These are phyloP conservation scores for Detonula confervacea DNA, from an alignment of 352 stramenopile genomes.

Conservation along the genomic window DNA sequence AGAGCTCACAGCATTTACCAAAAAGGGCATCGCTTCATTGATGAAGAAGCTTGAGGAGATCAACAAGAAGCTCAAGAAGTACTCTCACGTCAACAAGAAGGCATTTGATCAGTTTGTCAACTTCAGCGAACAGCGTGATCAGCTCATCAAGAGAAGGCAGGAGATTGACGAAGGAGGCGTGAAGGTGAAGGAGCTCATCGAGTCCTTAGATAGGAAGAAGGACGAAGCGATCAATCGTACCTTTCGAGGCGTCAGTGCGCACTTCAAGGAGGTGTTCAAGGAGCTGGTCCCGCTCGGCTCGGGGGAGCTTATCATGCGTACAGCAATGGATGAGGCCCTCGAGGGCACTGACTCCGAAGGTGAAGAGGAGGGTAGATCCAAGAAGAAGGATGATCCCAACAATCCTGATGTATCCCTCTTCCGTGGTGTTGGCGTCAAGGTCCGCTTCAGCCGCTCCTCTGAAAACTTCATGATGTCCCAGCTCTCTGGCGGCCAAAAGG, in stretches of 20 bases:
- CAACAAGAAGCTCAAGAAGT: constrained; percentile 97
- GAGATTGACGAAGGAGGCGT: constrained; percentile 95
- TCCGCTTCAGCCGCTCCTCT: constrained; percentile 94
- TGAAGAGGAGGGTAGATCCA: constrained; percentile 44
- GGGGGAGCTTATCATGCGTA: constrained; percentile 96
- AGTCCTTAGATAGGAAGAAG: constrained; percentile 94
- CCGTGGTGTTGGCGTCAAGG: constrained; percentile 97
- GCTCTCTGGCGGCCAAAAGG: constrained; percentile 99
- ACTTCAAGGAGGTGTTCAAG: constrained; percentile 98
- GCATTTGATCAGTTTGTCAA: constrained; percentile 99
- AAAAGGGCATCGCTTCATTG: constrained; percentile 89
- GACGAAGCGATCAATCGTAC: constrained; percentile 99
- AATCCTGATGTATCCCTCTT: constrained; percentile 92
- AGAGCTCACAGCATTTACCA: constrained; percentile 91
- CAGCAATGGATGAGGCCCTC: constrained; percentile 82
- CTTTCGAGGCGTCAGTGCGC: constrained; percentile 96
- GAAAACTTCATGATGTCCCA: constrained; percentile 98
- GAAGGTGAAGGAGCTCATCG: constrained; percentile 90
- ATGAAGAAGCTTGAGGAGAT: constrained; percentile 93
- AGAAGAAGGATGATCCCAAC: constrained; percentile 53
- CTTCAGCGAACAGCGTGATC: constrained; percentile 94
- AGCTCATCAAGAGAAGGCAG: constrained; percentile 93
- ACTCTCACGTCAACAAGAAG: constrained; percentile 99
- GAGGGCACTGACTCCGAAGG: constrained; percentile 49
- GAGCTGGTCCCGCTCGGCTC: constrained; percentile 97